phyloP scores from a whole-genome alignment of 108 stramenopile genomes.

The Skeletonema grethae region DNA sequence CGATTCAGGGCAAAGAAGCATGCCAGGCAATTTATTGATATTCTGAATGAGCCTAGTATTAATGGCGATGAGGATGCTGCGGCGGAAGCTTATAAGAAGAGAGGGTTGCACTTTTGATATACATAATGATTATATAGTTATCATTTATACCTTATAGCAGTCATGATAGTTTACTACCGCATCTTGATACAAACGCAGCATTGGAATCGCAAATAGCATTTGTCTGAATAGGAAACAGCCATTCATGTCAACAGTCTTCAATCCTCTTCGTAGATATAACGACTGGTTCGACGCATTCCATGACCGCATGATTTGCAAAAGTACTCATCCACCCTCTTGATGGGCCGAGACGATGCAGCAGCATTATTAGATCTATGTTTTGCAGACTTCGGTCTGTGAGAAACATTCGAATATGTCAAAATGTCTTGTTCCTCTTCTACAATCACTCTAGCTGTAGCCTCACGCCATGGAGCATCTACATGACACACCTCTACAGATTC shows the following conservation, averaged over 20 bases:
- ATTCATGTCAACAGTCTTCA: background rate
- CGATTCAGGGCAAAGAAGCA: constrained; percentile 52
- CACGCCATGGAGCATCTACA: background rate
- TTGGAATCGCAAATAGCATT: background rate
- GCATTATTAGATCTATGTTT: too few relatives aligned
- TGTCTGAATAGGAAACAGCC: background rate
- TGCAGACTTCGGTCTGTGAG: too few relatives aligned
- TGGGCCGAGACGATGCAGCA: too few relatives aligned
- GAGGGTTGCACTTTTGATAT: constrained; percentile 49
- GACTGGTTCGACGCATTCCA: background rate
- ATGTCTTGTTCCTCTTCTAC: background rate
- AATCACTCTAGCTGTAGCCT: background rate
- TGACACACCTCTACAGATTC: background rate
- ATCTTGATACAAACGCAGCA: background rate
- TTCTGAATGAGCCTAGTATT: constrained; percentile 30
- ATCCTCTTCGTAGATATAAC: background rate
- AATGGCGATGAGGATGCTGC: constrained; percentile 49
- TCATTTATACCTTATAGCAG: constrained; percentile 1
- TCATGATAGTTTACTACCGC: background rate
- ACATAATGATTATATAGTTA: background rate
- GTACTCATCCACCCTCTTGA: constrained; percentile 7
- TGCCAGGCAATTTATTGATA: constrained; percentile 44
- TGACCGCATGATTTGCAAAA: background rate
- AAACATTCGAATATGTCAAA: background rate
- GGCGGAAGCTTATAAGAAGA: constrained; percentile 32